These are phyloP conservation scores for Trichoderma koningiopsis DNA, from an alignment of 2,329 filamentous ascomycete genomes.

Conservation along the genomic window DNA sequence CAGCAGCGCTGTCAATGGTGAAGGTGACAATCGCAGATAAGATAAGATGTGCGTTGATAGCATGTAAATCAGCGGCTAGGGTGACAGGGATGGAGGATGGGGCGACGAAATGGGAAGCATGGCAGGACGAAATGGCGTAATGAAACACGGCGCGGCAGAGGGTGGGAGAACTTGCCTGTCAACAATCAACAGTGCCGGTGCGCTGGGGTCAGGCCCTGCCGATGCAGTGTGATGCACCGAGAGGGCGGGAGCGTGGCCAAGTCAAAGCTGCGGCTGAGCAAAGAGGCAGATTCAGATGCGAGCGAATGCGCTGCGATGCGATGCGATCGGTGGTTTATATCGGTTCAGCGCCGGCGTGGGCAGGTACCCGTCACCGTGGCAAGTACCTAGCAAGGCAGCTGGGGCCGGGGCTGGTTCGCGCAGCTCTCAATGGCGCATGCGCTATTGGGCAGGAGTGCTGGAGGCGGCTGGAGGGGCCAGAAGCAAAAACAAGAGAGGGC, in stretches of 20 bases:
- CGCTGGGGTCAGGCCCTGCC: not conserved
- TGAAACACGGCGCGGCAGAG: not conserved
- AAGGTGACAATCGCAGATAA: slow-evolving; percentile 8
- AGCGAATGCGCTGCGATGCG: not conserved
- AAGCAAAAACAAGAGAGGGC: not conserved
- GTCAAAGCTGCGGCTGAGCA: not conserved
- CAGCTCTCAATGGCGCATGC: slow-evolving; percentile 21
- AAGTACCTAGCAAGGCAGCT: slow-evolving; percentile 2
- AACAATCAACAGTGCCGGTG: slow-evolving; percentile 4
- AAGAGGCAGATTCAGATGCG: not conserved
- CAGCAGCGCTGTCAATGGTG: not conserved
- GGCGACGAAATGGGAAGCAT: not conserved
- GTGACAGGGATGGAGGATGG: not conserved
- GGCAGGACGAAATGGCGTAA: slow-evolving; percentile 9
- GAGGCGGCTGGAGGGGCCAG: slow-evolving; percentile 5
- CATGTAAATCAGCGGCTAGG: not conserved
- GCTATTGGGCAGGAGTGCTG: slow-evolving; percentile 3
- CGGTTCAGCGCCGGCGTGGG: slow-evolving; percentile 1
- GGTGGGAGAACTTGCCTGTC: slow-evolving; percentile 3
- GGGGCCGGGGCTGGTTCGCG: slow-evolving; percentile 1
- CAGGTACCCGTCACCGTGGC: not conserved
- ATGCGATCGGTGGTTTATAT: slow-evolving; percentile 15
- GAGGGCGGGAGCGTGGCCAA: slow-evolving; percentile 7
- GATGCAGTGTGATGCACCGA: slow-evolving; percentile 19
- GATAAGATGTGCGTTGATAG: slow-evolving; percentile 7